Conservation (phyloP, 1,284 basidiomycete species). For the Marasmius fiardii region DNA sequence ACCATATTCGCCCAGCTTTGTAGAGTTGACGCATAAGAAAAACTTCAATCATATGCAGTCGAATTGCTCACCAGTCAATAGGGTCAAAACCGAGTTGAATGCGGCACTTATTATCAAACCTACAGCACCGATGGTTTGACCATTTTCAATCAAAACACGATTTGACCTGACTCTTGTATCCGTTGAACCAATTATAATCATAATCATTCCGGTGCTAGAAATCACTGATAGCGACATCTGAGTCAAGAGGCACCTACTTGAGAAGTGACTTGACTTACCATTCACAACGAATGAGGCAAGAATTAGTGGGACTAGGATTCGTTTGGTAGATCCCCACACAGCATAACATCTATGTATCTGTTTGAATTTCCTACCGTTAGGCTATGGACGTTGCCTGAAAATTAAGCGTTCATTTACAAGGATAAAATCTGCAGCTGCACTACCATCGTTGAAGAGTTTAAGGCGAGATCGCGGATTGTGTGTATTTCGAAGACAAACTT, state of each 20-base stretch:
- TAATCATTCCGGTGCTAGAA: background rate
- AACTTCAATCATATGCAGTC: background rate
- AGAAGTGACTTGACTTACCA: background rate
- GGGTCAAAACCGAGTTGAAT: background rate
- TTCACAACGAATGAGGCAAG: background rate
- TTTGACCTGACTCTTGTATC: background rate
- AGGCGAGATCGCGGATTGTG: background rate
- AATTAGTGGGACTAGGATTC: background rate
- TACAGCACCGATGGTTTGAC: background rate
- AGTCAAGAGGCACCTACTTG: background rate
- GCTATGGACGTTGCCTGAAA: background rate
- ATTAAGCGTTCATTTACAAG: background rate
- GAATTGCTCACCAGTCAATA: background rate
- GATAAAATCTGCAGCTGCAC: background rate
- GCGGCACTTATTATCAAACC: background rate
- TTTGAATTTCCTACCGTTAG: background rate
- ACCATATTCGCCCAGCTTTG: background rate
- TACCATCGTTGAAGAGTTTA: background rate
- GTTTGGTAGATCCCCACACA: background rate
- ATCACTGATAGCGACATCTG: background rate
- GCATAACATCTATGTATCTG: conserved; percentile 1
- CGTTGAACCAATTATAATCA: background rate
- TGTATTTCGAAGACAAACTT: background rate
- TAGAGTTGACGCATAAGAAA: background rate
- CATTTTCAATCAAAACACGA: background rate